Evolutionary conservation across 1,284 basidiomycete species (phyloP).

Genomic region (Ceratobasidium sp.): DNA sequence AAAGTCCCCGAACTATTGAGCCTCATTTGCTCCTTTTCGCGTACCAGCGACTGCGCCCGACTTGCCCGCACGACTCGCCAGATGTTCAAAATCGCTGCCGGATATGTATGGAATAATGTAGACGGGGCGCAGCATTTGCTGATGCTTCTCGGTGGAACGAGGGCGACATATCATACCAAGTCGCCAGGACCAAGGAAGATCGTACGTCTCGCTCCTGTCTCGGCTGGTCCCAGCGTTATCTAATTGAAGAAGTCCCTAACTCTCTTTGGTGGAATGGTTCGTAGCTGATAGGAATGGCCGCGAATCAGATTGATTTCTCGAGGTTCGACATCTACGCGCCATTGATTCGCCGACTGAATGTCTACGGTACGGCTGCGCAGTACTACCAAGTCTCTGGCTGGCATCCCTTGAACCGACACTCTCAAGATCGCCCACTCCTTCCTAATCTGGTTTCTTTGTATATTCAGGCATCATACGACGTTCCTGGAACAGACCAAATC

Average conservation of each 20-base stretch:
- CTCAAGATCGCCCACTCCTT: conserved; percentile 12
- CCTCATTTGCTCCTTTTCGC: conserved; percentile 20
- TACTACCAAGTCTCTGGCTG: conserved; percentile 30
- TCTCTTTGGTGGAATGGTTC: background rate
- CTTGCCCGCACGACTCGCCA: conserved; percentile 4
- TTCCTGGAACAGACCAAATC: conserved; percentile 16
- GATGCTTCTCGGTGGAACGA: conserved; percentile 13
- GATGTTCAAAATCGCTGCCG: conserved; percentile 21
- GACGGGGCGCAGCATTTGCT: conserved; percentile 23
- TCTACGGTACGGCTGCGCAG: background rate
- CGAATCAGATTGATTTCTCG: conserved; percentile 14
- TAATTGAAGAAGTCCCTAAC: conserved; percentile 2
- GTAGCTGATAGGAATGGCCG: conserved; percentile 26
- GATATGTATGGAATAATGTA: conserved; percentile 24
- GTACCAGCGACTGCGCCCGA: conserved; percentile 16
- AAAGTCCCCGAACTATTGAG: conserved; percentile 25
- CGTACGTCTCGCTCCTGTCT: background rate
- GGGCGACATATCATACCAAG: background rate
- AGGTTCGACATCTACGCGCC: conserved; percentile 24
- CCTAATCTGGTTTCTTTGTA: conserved; percentile 26
- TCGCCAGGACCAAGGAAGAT: conserved; percentile 1
- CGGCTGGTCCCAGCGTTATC: background rate
- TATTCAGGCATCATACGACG: conserved; percentile 16
- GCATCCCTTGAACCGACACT: background rate
- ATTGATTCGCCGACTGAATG: conserved; percentile 8